These are phyloP conservation scores for Peronospora belbahrii DNA, from an alignment of 352 stramenopile species.

Conservation along the genomic window DNA sequence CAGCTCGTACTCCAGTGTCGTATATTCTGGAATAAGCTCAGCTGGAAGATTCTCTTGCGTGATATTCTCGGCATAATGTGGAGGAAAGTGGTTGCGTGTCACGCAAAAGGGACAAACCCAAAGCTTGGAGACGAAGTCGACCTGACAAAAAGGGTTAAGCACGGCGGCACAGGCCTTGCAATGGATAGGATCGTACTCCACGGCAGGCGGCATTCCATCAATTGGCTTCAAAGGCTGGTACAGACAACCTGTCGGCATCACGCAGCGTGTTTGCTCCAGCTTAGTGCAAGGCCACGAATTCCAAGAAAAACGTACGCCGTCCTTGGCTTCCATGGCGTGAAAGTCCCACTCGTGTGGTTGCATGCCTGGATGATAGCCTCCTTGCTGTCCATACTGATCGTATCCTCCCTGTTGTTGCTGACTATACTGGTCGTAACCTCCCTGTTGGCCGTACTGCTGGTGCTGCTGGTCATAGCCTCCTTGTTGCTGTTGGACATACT, in stretches of 20 bases:
- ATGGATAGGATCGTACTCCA: conserved; percentile 98
- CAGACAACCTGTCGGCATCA: conserved; percentile 92
- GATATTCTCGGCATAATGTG: conserved; percentile 93
- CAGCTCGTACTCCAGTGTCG: conserved; percentile 99
- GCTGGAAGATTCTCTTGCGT: conserved; percentile 97
- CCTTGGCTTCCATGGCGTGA: conserved; percentile 74
- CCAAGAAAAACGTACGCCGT: conserved; percentile 96
- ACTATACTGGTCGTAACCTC: conserved; percentile 7
- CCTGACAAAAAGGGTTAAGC: conserved; percentile 97
- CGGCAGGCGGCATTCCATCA: conserved; percentile 85
- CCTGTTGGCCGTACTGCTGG: conserved; percentile 2
- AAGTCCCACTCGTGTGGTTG: conserved; percentile 85
- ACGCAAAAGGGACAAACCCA: conserved; percentile 99
- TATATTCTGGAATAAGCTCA: conserved; percentile 98
- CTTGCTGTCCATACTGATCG: conserved; percentile 47
- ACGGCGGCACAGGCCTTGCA: conserved; percentile 96
- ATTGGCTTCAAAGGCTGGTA: conserved; percentile 98
- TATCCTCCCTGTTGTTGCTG: conserved; percentile 30
- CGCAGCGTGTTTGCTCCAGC: conserved; percentile 95
- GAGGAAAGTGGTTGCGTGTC: conserved; percentile 97
- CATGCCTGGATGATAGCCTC: conserved; percentile 40
- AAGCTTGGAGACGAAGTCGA: conserved; percentile 98
- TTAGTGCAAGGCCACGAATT: conserved; percentile 97
- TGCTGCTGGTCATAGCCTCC: conserved; percentile 9
- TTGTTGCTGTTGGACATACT: conserved; percentile 28